These are phyloP conservation scores for Suhomyces bolitotheri DNA, from an alignment of 1,139 yeast species.

Conservation along the genomic window DNA sequence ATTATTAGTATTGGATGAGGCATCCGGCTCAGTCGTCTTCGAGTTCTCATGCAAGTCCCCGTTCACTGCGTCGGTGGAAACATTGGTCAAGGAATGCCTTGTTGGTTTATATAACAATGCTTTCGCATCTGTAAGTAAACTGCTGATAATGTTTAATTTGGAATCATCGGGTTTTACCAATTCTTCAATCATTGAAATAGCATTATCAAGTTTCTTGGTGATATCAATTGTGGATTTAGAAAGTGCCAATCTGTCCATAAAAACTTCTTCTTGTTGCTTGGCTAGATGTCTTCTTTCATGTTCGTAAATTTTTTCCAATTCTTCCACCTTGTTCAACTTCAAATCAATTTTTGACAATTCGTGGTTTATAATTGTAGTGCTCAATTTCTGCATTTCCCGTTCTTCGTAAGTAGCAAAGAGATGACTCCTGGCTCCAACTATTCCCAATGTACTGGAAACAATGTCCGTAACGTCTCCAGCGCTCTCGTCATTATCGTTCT, in stretches of 20 bases:
- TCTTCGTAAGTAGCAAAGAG: slow-evolving; percentile 83
- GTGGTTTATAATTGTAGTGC: slow-evolving; percentile 62
- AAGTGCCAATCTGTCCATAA: slow-evolving; percentile 74
- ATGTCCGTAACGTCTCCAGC: slow-evolving; percentile 42
- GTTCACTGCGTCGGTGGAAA: slow-evolving; percentile 16
- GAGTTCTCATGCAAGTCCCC: slow-evolving; percentile 16
- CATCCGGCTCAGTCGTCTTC: slow-evolving; percentile 14
- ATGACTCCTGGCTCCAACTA: slow-evolving; percentile 80
- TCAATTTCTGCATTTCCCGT: slow-evolving; percentile 65
- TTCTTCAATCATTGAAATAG: slow-evolving; percentile 36
- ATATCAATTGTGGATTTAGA: slow-evolving; percentile 59
- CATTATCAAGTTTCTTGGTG: slow-evolving; percentile 50
- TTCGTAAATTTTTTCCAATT: slow-evolving; percentile 77
- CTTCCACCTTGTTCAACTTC: slow-evolving; percentile 67
- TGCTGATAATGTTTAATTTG: slow-evolving; percentile 21
- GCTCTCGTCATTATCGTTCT: slow-evolving; percentile 14
- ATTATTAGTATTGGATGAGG: slow-evolving; percentile 15
- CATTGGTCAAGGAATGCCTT: slow-evolving; percentile 30
- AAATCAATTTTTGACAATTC: slow-evolving; percentile 75
- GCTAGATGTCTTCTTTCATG: slow-evolving; percentile 73
- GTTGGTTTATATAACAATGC: slow-evolving; percentile 53
- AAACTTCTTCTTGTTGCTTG: slow-evolving; percentile 77
- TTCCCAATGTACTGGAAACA: slow-evolving; percentile 57
- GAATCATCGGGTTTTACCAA: slow-evolving; percentile 10
- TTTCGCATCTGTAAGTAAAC: slow-evolving; percentile 48